Base-by-base conservation (phyloP, 768 basidiomycete species). In the Rhizopogon vulgaris region DNA sequence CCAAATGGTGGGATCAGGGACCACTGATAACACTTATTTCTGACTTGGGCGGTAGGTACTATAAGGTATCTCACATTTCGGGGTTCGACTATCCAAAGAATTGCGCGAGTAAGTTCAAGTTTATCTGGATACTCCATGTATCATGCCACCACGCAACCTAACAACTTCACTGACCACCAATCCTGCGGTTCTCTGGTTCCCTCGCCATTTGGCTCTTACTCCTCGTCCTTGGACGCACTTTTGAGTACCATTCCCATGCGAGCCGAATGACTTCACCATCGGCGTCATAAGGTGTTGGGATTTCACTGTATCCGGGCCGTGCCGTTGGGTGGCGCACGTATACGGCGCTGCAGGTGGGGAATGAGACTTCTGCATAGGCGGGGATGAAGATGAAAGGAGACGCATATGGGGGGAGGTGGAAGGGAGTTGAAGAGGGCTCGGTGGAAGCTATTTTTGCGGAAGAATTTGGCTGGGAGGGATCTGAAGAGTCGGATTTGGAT, bases 321-420 rank as follows among this genome's bases (percentile, higher is more conserved):
- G 95, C 96, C 0, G 94, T 96, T 7, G 96, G 96, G 62, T 98
- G 93, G 36, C 96, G 89, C 30, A 98, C 82, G 65, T 95, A 98
- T 48, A 97, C 75, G 12, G 85, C 86, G 2, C 94, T 91, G 68
- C 95, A 97, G 9, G 93, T 92, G 42, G 78, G 63, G 75, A 89
- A 97, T 52, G 85, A 88, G 11, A 84, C 80, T 59, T 94, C 90
- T 48, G 93, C 78, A 67, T 93, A 94, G 0, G 91, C 84, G 4
- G 96, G 96, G 56, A 98, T 80, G 77, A 96, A 98, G 38, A 97
- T 76, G 77, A 87, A 90, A 0, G 96, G 94, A 0, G 91, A 80
- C 10, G 94, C 89, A 63, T 84, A 96, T 34, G 79, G 73, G 0
- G 96, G 96, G 9, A 96, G 84, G 63, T 80, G 72, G 78, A 97